Percentiles rank a stretch among this genome's conserved stretches.
Evolutionary conservation across 176 grass and related monocot species (phyloP).

Genomic region (Musa schizocarpa): DNA sequence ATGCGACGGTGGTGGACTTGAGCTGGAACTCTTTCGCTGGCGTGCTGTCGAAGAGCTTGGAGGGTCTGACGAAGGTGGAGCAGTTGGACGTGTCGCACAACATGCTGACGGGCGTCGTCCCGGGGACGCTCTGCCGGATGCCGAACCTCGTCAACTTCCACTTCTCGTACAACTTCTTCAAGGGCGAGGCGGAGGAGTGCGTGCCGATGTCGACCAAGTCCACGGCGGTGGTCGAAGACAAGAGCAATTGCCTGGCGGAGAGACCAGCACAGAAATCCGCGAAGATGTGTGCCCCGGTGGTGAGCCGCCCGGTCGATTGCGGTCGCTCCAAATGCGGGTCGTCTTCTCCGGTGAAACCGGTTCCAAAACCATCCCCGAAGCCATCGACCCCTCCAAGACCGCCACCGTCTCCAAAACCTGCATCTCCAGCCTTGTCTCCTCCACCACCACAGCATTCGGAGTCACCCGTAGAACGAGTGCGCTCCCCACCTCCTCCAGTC

Average conservation of each 20-base stretch:
- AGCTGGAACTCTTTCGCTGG: background rate
- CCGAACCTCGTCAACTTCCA: background rate
- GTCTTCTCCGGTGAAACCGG: background rate
- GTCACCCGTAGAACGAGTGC: background rate
- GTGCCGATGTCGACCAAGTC: too few relatives aligned
- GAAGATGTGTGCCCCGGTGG: background rate
- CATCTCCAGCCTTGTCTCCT: background rate
- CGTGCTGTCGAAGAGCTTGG: background rate
- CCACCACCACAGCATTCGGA: background rate
- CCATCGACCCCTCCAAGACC: background rate
- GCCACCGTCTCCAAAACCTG: background rate
- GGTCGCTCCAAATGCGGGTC: background rate
- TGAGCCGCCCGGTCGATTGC: background rate
- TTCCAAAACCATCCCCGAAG: background rate
- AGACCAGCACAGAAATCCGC: background rate
- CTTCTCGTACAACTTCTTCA: slow-evolving; percentile 1
- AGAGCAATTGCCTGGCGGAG: background rate
- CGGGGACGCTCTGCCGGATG: background rate
- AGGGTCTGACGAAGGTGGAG: background rate
- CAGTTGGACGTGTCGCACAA: background rate
- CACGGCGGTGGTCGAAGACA: background rate
- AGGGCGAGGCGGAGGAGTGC: background rate
- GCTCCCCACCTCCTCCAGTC: background rate
- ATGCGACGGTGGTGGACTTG: background rate
- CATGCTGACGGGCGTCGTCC: background rate